These are phyloP conservation scores for Magnolia changhungtana DNA, from an alignment of 164 flowering plant species.

Conservation along the genomic window DNA sequence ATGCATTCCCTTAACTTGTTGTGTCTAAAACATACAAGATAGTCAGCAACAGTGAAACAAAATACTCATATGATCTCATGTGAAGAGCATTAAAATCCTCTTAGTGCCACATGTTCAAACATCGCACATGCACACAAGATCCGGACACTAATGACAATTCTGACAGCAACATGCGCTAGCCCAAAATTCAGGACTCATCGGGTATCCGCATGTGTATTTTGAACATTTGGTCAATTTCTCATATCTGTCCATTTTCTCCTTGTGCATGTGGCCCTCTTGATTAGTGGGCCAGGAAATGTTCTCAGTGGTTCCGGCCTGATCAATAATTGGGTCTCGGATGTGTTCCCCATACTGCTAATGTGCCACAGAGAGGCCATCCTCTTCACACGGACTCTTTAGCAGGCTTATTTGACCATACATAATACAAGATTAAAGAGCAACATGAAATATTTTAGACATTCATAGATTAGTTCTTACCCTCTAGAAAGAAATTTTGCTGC, in stretches of 20 bases:
- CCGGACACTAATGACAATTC: background rate
- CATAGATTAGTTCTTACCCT: slow-evolving; percentile 49
- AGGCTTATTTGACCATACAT: background rate
- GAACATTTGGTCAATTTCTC: no score
- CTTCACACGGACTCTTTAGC: background rate
- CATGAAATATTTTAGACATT: background rate
- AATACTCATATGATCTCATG: background rate
- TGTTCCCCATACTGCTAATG: no score
- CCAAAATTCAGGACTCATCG: no score
- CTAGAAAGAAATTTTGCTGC: slow-evolving; percentile 84
- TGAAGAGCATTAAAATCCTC: background rate
- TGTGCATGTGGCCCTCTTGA: no score
- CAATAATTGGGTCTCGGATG: no score
- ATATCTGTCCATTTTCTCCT: no score
- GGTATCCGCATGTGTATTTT: no score
- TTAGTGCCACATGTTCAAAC: background rate
- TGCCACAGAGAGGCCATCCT: background rate
- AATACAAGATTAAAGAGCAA: background rate
- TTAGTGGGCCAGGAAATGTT: no score
- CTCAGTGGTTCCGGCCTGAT: no score
- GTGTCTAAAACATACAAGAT: slow-evolving; percentile 46
- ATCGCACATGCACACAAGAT: background rate
- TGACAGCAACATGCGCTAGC: no score
- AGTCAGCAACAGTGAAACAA: background rate
- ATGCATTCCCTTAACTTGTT: slow-evolving; percentile 53